Evolutionary conservation across 73 alveolate genomes (phyloP), one percentile per base, ranked within the genome.

Genomic region (Paramecium sexaurelia): DNA sequence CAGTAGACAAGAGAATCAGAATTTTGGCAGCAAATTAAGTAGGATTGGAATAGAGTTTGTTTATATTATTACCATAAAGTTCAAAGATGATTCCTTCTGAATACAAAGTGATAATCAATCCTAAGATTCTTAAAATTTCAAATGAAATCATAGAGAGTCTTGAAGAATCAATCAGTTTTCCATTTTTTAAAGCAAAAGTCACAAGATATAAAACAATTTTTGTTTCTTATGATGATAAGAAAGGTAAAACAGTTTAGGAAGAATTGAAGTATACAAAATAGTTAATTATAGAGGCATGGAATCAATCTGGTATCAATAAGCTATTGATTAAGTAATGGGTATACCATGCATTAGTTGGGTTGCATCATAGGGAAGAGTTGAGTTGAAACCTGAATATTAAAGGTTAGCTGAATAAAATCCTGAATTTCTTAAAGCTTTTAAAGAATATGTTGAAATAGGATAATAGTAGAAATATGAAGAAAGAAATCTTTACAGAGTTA

Each of bases 241-340:
- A 26, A 11, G 55, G 55, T 32, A 26, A 32, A 26, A n/a, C 43
- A 26, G 37, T 2, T 22, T 10, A 68, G 27, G 43, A 68, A 27
- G 51, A 32, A 17, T 5, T 29, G 11, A n/a, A 56, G 75, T 20
- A 56, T 56, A 24, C 17, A 6, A 6, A 56, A 56, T 56, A 3
- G 7, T 4, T 15, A 15, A 47, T 47, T 47, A 4, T 66, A 71
- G 86, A 35, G 86, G 86, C 9, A 4, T 35, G 32, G 86, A 71
- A 71, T 32, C 86, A 15, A 9, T 71, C 15, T 71, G 86, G 86
- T 71, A 27, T 71, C 22, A 71, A 17, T 37, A 71, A 37, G 86
- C 57, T 11, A 35, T 71, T 5, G 86, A 71, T 71, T 71, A 71
- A 71, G 37, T 71, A 13, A 71, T 71, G 86, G 86, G 86, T 7